A percentile compares a stretch with the other conserved stretches of the same genome.
Conservation (phyloP, 2,329 filamentous ascomycete genomes). For the Sporothrix phasma region DNA sequence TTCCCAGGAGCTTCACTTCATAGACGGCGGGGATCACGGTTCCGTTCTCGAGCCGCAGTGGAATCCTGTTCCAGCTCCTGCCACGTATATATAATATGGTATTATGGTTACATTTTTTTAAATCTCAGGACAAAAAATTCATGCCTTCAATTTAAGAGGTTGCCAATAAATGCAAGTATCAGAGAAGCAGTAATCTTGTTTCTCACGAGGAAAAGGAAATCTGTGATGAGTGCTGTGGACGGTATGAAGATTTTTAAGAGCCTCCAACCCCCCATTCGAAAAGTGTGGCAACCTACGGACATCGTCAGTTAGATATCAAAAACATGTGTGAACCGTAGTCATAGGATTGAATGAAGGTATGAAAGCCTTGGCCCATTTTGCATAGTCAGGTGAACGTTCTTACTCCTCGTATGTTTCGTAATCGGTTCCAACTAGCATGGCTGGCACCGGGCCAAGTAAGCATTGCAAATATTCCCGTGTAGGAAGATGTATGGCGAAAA, state of each 20-base stretch:
- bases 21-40: no score
- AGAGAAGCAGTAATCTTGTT: conserved; percentile 30
- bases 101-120: no score
- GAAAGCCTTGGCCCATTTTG: not conserved
- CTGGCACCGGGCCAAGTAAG: conserved; percentile 37
- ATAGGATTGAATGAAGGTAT: not conserved
- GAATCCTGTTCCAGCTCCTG: no score
- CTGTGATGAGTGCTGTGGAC: conserved; percentile 22
- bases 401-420: conserved; percentile 43
- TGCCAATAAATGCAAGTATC: conserved; percentile 34
- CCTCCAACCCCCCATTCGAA: not conserved
- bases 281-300: conserved; percentile 11
- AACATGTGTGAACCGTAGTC: no score
- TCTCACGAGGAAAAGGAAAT: conserved; percentile 31
- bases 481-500: conserved; percentile 56
- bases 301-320: not conserved
- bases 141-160: not conserved
- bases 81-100: no score
- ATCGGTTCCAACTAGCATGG: conserved; percentile 48
- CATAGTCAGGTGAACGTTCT: conserved; percentile 20
- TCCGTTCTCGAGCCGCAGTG: no score
- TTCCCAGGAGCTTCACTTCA: no score
- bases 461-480: conserved; percentile 42
- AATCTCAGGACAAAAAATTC: no score
- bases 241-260: not conserved